A percentile compares a stretch with the other conserved stretches of the same genome.
Evolutionary conservation across 768 basidiomycete species (phyloP).

Genomic region (Termitomyces heimii): DNA sequence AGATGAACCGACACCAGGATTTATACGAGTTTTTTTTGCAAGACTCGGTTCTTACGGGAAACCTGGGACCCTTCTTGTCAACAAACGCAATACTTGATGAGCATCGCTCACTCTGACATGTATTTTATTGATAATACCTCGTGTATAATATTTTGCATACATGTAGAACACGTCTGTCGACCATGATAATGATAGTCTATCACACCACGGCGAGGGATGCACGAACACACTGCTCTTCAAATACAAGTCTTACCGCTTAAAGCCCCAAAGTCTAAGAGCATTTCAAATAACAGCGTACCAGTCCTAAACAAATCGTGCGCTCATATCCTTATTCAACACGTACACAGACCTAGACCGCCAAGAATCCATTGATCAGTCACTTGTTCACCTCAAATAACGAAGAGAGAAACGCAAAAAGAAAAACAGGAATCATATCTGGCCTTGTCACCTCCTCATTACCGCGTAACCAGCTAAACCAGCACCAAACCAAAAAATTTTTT

Average conservation of each 20-base stretch:
- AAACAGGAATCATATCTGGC: slow-evolving; percentile 75
- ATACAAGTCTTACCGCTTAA: no score
- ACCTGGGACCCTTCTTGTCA: not conserved
- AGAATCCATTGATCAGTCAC: slow-evolving; percentile 11
- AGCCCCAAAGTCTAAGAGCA: not conserved
- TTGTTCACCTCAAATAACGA: not conserved
- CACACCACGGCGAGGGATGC: not conserved
- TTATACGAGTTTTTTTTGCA: not conserved
- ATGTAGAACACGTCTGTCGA: no score
- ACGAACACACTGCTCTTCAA: no score
- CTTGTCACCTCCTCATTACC: slow-evolving; percentile 63
- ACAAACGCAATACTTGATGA: not conserved
- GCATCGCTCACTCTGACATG: not conserved
- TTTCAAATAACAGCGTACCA: not conserved
- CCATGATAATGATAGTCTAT: not conserved
- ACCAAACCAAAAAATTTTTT: no score
- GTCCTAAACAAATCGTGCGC: no score
- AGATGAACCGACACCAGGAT: not conserved
- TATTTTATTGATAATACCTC: not conserved
- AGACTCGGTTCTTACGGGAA: not conserved
- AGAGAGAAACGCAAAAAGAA: not conserved
- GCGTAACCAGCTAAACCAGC: slow-evolving; percentile 45
- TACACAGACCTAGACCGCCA: not conserved
- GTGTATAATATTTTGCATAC: no score
- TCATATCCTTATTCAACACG: no score